Base-by-base conservation (phyloP, 495 filamentous ascomycete genomes). In the Penicillium egyptiacum region DNA sequence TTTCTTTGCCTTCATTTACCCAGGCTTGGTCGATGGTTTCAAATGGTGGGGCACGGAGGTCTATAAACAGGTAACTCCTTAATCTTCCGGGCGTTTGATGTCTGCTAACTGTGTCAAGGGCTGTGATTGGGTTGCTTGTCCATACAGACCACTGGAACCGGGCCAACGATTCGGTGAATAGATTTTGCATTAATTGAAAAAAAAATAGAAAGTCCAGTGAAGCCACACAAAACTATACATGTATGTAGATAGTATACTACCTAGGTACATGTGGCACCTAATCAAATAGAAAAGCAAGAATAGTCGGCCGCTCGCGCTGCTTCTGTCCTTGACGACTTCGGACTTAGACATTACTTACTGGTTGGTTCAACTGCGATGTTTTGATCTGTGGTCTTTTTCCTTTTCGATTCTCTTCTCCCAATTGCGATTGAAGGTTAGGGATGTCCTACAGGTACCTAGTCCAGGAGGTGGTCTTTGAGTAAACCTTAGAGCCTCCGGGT, bases 1-100 rank as follows among this genome's bases (percentile, higher is more conserved):
- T 7, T 94, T 96, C 69, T 94, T 96, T 65, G 86, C 83, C 0
- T 59, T 67, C 44, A 49, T 69, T 25, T 69, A 69, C 10, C 64
- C 66, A 7, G 66, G 66, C 17, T 69, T 51, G 56, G 66, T 60
- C 20, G 57, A 66, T 40, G 61, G 59, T 19, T 65, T 69, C 46
- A 55, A 60, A 37, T 69, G 66, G 66, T 69, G 66, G 66, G 66
- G 66, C 7, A 69, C 66, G 2, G 66, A 69, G 55, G 63, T 69
- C 10, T 69, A 67, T 45, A 69, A 69, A 53, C 66, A 69, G 50
- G 60, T 63, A 22, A 48, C 52, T 41, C 4, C 19, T 16, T 39
- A 0, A 10, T 25, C 3, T 46, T 33, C 33, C 20, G 0, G 26
- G 14, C 30, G 2, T 53, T 14, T 39, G 14, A 20, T 46, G 14